Evolutionary conservation across 2,329 filamentous ascomycete species (phyloP), one percentile per base, ranked within the genome.

Genomic region (Neofusicoccum ribis): DNA sequence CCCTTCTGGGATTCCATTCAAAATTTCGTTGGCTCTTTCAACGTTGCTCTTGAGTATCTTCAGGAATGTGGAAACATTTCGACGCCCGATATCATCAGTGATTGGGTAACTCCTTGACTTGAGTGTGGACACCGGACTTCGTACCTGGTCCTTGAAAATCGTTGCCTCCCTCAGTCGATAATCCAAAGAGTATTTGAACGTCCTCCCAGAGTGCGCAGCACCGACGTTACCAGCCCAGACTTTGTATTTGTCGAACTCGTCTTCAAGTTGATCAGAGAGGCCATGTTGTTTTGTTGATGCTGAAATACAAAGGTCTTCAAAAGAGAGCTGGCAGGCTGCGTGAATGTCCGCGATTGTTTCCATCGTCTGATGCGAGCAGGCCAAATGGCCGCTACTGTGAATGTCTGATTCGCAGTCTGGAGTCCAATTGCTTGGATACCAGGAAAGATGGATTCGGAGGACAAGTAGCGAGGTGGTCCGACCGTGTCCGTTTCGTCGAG

Each of bases 141-240:
- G 7, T 47, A 47, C 44, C 17, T 69, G 67, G 39, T 64, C 56
- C 34, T 58, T 67, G 50, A 67, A 67, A 51, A 70, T 68, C 3
- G 68, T 65, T 20, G 69, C 68, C 50, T 70, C 67, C 27, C 68
- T 67, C 7, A 70, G 39, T 12, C 66, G 65, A 49, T 69, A 70
- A 46, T 70, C 68, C 17, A 70, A 43, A 5, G 69, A 70, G 17
- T 67, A 51, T 15, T 31, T 50, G 47, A 31, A 50, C 23, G 47
- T 50, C 5, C 20, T n/a, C 37, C 34, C 51, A 2, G 59, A 58
- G 34, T 69, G 63, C 23, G 60, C 61, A 39, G 68, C 68, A 12
- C 69, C 68, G 17, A 69, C 68, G 56, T 68, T 68, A 3, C 65
- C 66, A n/a, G 66, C 68, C 69, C 68, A 70, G 12, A 69, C 27